A percentile compares a stretch with the other conserved stretches of the same genome.
These are phyloP conservation scores for Shiraia sp. DNA, from an alignment of 2,329 filamentous ascomycete genomes.

Conservation along the genomic window DNA sequence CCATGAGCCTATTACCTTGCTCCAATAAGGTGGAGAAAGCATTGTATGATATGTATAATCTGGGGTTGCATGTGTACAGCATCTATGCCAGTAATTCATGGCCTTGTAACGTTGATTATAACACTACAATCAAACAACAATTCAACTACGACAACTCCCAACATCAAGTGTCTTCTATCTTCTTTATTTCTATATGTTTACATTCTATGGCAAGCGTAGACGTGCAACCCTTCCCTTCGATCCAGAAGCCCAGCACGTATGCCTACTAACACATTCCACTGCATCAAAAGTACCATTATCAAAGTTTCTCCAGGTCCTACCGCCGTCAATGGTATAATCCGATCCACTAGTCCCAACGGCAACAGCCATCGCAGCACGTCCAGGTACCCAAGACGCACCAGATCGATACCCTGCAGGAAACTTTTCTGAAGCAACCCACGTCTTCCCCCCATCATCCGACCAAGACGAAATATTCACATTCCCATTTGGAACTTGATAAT, in stretches of 20 bases:
- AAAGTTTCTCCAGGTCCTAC: slow-evolving; percentile 25
- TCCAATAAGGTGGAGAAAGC: no score
- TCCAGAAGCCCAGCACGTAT: slow-evolving; percentile 33
- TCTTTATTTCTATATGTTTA: no score
- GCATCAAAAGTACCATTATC: slow-evolving; percentile 35
- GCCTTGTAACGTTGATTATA: no score
- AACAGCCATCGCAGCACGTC: slow-evolving; percentile 15
- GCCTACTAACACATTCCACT: slow-evolving; percentile 23
- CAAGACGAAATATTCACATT: slow-evolving; percentile 26
- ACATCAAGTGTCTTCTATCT: no score
- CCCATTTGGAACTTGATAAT: slow-evolving; percentile 25
- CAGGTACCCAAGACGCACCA: slow-evolving; percentile 29
- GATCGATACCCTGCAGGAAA: slow-evolving; percentile 34
- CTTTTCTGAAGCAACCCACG: slow-evolving; percentile 22
- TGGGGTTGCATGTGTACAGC: no score
- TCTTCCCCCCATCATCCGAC: slow-evolving; percentile 28
- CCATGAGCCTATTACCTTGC: no score
- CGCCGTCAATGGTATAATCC: slow-evolving; percentile 33
- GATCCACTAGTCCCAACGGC: slow-evolving; percentile 34
- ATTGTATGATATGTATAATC: no score
- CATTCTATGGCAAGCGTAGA: no score
- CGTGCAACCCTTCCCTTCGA: slow-evolving; percentile 24
- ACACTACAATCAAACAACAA: no score
- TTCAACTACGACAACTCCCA: no score
- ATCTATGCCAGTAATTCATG: no score